phyloP scores from a whole-genome alignment of 805 yeast genomes.

The Metschnikowia borealis region DNA sequence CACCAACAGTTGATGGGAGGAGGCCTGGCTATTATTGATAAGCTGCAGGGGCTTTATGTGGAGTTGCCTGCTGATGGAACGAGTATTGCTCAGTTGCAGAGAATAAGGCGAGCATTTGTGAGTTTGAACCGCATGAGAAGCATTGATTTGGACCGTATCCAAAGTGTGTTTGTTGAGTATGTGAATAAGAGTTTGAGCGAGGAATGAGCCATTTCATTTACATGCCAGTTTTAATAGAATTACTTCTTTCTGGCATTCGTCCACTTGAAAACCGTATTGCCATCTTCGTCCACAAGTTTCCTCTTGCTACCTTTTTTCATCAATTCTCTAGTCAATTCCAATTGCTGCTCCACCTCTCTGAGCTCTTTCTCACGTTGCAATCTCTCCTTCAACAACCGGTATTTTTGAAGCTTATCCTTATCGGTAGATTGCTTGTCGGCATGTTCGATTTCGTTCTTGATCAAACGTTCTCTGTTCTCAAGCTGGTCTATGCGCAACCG shows the following conservation, averaged over 20 bases:
- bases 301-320: constrained; percentile 89
- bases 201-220: not conserved
- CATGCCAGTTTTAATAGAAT: not conserved
- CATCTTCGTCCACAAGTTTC: constrained; percentile 63
- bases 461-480: constrained; percentile 32
- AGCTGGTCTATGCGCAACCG: constrained; percentile 63
- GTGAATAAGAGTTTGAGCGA: constrained; percentile 55
- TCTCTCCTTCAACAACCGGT: constrained; percentile 56
- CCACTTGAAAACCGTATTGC: constrained; percentile 78
- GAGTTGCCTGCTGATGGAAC: constrained; percentile 61
- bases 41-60: constrained; percentile 43
- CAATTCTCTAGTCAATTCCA: constrained; percentile 77
- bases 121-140: constrained; percentile 74
- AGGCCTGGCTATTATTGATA: constrained; percentile 46
- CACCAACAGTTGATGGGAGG: constrained; percentile 55
- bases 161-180: constrained; percentile 73
- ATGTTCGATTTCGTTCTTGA: constrained; percentile 30
- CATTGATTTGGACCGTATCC: constrained; percentile 64
- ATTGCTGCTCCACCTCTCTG: constrained; percentile 60
- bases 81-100: constrained; percentile 72
- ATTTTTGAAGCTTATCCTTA: constrained; percentile 57
- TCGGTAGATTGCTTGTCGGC: constrained; percentile 35
- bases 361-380: constrained; percentile 69
- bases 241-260: constrained; percentile 65
- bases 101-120: constrained; percentile 81